phyloP scores from a whole-genome alignment of 148 eudicot genomes.

The Chenopodium formosanum region DNA sequence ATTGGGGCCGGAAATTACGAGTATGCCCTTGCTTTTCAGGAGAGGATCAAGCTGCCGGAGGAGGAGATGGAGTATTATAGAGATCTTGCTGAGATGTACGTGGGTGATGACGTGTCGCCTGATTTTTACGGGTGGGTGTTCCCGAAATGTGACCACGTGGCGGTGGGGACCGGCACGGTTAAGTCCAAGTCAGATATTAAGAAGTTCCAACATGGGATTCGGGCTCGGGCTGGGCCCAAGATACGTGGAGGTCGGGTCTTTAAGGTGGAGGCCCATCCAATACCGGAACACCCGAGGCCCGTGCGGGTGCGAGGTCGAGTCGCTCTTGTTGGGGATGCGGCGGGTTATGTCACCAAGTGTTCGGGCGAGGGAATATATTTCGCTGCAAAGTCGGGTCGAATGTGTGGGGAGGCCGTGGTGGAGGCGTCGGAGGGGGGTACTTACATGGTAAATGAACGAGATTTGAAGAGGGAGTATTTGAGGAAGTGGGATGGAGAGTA shows the following conservation, averaged over 20 bases:
- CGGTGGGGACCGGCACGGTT: slow-evolving; percentile 86
- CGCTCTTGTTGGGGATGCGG: slow-evolving; percentile 87
- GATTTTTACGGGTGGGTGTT: slow-evolving; percentile 96
- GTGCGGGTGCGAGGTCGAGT: slow-evolving; percentile 70
- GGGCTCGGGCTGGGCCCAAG: slow-evolving; percentile 50
- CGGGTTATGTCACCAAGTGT: slow-evolving; percentile 90
- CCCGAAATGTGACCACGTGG: slow-evolving; percentile 92
- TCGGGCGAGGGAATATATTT: slow-evolving; percentile 94
- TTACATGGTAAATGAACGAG: slow-evolving; percentile 54
- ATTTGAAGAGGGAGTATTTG: slow-evolving; percentile 81
- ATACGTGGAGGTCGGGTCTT: slow-evolving; percentile 64
- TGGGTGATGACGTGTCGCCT: slow-evolving; percentile 87
- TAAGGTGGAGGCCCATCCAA: slow-evolving; percentile 93
- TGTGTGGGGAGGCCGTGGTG: slow-evolving; percentile 76
- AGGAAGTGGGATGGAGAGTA: slow-evolving; percentile 78
- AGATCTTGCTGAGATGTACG: slow-evolving; percentile 89
- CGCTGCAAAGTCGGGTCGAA: slow-evolving; percentile 81
- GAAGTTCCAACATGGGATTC: slow-evolving; percentile 50
- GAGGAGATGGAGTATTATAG: slow-evolving; percentile 77
- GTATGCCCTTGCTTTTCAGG: slow-evolving; percentile 86
- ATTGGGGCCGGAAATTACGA: slow-evolving; percentile 72
- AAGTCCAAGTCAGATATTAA: slow-evolving; percentile 61
- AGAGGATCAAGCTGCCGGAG: slow-evolving; percentile 68
- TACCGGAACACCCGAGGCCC: slow-evolving; percentile 92
- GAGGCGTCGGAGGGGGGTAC: slow-evolving; percentile 76